A percentile compares a stretch with the other conserved stretches of the same genome.
Evolutionary conservation across 164 flowering plant species (phyloP).

Genomic region (Umbellularia californica): DNA sequence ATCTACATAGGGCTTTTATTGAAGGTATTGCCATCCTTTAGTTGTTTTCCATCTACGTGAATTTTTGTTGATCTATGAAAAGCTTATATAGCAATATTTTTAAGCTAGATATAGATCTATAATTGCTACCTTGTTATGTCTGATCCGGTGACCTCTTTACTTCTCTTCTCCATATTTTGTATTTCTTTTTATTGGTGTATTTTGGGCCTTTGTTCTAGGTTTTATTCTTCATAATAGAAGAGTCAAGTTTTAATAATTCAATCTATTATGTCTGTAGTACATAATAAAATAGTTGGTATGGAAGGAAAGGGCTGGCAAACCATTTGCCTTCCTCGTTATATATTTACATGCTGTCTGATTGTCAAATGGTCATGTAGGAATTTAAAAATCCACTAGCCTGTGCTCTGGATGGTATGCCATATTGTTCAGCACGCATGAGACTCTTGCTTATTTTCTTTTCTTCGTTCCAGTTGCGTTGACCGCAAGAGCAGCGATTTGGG

Average conservation of each 20-base stretch:
- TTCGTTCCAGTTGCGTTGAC: constrained; percentile 68
- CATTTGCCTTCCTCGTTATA: too few species aligned
- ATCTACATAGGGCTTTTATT: neutral
- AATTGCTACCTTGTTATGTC: neutral
- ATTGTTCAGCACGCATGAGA: neutral
- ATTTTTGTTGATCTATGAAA: neutral
- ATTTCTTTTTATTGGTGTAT: neutral
- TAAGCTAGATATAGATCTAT: neutral
- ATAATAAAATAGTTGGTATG: too few species aligned
- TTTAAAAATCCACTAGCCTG: neutral
- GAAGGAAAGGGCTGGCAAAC: too few species aligned
- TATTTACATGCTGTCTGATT: too few species aligned
- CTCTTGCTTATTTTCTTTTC: neutral
- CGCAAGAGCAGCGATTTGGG: constrained; percentile 97
- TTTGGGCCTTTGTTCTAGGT: neutral
- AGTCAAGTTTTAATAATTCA: neutral
- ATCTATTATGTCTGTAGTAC: neutral
- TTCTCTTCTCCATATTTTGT: neutral
- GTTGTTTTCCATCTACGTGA: neutral
- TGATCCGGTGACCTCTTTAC: neutral
- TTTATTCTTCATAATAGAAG: neutral
- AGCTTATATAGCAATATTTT: neutral
- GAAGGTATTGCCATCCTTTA: neutral
- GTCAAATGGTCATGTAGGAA: neutral
- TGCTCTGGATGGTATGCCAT: too few species aligned